Conservation (phyloP, 257 asterid genomes). For the Penstemon davidsonii region DNA sequence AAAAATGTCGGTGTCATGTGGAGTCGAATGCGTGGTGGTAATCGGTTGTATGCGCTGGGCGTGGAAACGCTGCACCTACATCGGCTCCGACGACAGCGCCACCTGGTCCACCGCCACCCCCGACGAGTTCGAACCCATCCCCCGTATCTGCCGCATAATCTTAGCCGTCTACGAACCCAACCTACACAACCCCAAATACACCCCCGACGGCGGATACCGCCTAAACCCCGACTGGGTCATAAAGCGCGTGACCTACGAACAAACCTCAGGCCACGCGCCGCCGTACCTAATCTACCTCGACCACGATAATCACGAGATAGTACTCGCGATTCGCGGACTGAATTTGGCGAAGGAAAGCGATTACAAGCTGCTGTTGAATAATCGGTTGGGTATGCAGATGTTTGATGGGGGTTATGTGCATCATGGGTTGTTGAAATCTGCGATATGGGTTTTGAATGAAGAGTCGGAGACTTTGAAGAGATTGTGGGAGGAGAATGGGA, state of each 20-base stretch:
- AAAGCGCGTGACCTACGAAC: conserved; percentile 76
- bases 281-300: conserved; percentile 82
- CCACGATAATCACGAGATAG: conserved; percentile 70
- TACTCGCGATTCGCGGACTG: conserved; percentile 80
- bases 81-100: conserved; percentile 89
- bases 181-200: conserved; percentile 57
- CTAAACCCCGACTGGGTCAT: conserved; percentile 71
- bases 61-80: conserved; percentile 96
- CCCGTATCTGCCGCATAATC: conserved; percentile 77
- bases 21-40: conserved; percentile 67
- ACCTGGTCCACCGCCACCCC: conserved; percentile 75
- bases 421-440: conserved; percentile 82
- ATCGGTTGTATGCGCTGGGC: conserved; percentile 91
- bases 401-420: conserved; percentile 96
- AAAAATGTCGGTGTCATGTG: conserved; percentile 70
- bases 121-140: conserved; percentile 76
- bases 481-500: conserved; percentile 80
- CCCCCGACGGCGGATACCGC: conserved; percentile 64
- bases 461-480: conserved; percentile 66
- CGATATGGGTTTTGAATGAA: conserved; percentile 67
- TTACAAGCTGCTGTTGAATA: conserved; percentile 70
- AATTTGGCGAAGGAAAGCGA: conserved; percentile 75
- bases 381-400: conserved; percentile 86
- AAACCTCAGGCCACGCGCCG: conserved; percentile 77
- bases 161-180: conserved; percentile 85